A percentile compares a stretch with the other conserved stretches of the same genome.
Evolutionary conservation across 176 grass and related monocot genomes (phyloP).

Genomic region (Avena eriantha): DNA sequence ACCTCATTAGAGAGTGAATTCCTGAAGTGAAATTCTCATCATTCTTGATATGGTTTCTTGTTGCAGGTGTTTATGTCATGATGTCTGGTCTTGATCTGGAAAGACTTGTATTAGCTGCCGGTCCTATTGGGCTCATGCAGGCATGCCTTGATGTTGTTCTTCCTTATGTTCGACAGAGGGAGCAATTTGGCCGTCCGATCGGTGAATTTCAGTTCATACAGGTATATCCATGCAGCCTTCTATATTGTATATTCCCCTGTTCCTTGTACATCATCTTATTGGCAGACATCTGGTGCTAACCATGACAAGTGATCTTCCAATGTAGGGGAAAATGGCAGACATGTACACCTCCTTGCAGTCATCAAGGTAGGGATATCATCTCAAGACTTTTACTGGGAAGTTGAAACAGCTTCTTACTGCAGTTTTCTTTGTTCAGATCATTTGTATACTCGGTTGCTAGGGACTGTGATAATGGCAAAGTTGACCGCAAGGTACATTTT

Average conservation of each 20-base stretch:
- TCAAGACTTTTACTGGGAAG: conserved; percentile 24
- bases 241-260: neutral
- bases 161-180: conserved; percentile 92
- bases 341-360: conserved; percentile 98
- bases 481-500: conserved; percentile 78
- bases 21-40: neutral
- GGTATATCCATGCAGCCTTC: conserved; percentile 45
- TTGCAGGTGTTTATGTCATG: conserved; percentile 98
- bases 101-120: conserved; percentile 91
- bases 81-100: conserved; percentile 97
- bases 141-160: conserved; percentile 85
- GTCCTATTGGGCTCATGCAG: conserved; percentile 97
- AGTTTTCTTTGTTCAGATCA: conserved; percentile 62
- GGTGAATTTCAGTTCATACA: conserved; percentile 99
- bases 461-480: conserved; percentile 91
- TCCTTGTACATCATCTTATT: conserved; percentile 24
- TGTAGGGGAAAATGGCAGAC: conserved; percentile 91
- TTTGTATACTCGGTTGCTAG: conserved; percentile 95
- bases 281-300: neutral
- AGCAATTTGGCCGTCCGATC: conserved; percentile 89
- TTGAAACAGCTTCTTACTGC: conserved; percentile 42
- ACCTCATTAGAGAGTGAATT: neutral
- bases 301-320: conserved; percentile 28
- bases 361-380: conserved; percentile 66
- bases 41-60: conserved; percentile 21